Base-by-base conservation (phyloP, 345 rosid species). In the Acer campestre region DNA sequence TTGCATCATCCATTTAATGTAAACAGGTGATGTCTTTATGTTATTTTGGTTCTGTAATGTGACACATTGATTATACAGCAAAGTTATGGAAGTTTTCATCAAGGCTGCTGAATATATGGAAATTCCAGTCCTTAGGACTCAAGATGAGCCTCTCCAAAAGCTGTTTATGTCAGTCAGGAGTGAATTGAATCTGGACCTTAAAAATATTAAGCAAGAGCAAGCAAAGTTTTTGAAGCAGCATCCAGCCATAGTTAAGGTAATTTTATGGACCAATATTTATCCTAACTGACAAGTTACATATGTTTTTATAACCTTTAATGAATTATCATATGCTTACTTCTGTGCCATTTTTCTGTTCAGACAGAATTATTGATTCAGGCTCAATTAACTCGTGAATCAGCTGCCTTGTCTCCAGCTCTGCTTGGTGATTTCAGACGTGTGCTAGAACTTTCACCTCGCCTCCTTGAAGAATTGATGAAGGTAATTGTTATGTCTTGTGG, bases 171-270 rank as follows among this genome's bases (percentile, higher is more conserved):
- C 98, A 17, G 99, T 96, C 56, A 86, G 98, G 87, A 94, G 99
- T 78, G 99, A 96, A 85, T 85, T 96, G 86, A 94, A 96, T 82
- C 83, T 96, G 83, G 99, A 96, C 84, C 92, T 82, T 27, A 94
- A 94, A 89, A 96, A 92, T 85, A 90, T 94, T 75, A 96, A 96
- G 92, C 98, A 96, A 94, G 99, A 96, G 86, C 99, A 96, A 85
- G 98, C 98, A 75, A 96, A 94, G 86, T 96, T 94, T 84, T 96
- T 94, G 98, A 96, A 94, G 88, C 97, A 94, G 86, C 97, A 96
- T 84, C 99, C 99, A 27, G 94, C 99, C 16, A 58, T 96, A 73
- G 99, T 92, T 75, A 96, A 96, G 98, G 98, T 96, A 83, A 59
- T 73, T 63, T 69, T 70, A 2, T 79, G 64, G 13, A 48, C 67